phyloP scores from a whole-genome alignment of 306 rosid species.

The Gynostemma pentaphyllum region DNA sequence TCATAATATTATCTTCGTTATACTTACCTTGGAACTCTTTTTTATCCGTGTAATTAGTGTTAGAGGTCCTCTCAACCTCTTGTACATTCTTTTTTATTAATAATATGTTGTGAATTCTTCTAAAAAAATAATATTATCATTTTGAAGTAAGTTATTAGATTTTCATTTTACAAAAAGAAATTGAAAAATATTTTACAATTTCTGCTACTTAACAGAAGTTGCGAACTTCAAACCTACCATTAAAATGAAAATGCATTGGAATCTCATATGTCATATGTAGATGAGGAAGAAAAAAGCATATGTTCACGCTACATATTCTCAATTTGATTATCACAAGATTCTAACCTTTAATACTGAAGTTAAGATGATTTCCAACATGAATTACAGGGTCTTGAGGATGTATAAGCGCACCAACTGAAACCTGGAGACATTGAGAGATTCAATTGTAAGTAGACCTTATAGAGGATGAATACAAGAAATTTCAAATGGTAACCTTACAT shows the following conservation, averaged over 20 bases:
- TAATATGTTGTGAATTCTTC: no score
- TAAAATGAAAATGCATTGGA: no score
- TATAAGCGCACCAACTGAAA: slow-evolving; percentile 74
- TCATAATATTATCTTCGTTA: neutral
- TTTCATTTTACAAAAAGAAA: neutral
- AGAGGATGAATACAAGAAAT: no score
- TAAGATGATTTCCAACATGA: slow-evolving; percentile 53
- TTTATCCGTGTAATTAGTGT: no score
- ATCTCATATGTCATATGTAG: no score
- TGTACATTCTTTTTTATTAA: no score
- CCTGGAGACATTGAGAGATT: slow-evolving; percentile 32
- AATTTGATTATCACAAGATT: neutral
- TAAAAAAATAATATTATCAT: neutral
- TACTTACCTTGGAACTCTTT: no score
- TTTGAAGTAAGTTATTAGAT: neutral
- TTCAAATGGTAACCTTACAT: no score
- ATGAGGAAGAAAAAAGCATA: no score
- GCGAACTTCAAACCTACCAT: neutral
- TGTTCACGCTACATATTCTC: neutral
- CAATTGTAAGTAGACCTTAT: no score
- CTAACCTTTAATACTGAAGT: slow-evolving; percentile 71
- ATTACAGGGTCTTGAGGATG: slow-evolving; percentile 77
- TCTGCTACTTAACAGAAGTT: neutral
- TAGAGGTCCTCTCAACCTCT: no score
- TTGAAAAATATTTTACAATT: no score